Base-by-base conservation (phyloP, 371 early-diverging fungal genomes). In the Rhizopus sp. region DNA sequence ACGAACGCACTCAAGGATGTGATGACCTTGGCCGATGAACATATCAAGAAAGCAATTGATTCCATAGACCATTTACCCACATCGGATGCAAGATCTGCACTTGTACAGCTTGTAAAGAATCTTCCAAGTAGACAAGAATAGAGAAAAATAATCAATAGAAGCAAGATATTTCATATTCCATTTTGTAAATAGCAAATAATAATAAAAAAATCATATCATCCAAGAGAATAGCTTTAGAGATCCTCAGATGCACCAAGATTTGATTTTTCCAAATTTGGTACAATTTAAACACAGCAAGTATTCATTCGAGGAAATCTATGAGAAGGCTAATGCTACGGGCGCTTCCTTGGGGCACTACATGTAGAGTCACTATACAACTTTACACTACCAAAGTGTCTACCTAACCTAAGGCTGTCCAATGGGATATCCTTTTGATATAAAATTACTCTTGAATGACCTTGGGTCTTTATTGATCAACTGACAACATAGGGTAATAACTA, bases 1-100 rank as follows among this genome's bases (percentile, higher is more conserved):
- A 89, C 89, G 66, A 66, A 82, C 33, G 90, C 87, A 31, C 56
- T 92, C 38, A 84, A 80, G 56, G 78, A 83, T 58, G 91, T 91
- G 3, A 65, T 77, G 34, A 59, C 47, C 41, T 60, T 87, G 55
- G 87, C 86, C 7, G 75, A 81, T 59, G 59, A 59, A 31, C 86
- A 86, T 66, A 80, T 82, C 47, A 70, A 82, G 47, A 68, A 66
- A 23, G 90, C 92, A 5, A 77, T 78, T 55, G 69, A 75, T 17
- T 77, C 88, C 13, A 68, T 89, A 48, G 56, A 66, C 33, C 60
- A 82, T 49, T 55, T 92, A 23, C 92, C 92, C 7, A 72, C 82
- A 35, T 89, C 90, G 0, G 77, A 83, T 32, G 88, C 92, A 6
- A 72, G 82, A 35, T 69, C 85, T 31, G 91, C 91, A 3, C 63